Base-by-base conservation (phyloP, 2,329 filamentous ascomycete species). In the Stromatinia cepivora region DNA sequence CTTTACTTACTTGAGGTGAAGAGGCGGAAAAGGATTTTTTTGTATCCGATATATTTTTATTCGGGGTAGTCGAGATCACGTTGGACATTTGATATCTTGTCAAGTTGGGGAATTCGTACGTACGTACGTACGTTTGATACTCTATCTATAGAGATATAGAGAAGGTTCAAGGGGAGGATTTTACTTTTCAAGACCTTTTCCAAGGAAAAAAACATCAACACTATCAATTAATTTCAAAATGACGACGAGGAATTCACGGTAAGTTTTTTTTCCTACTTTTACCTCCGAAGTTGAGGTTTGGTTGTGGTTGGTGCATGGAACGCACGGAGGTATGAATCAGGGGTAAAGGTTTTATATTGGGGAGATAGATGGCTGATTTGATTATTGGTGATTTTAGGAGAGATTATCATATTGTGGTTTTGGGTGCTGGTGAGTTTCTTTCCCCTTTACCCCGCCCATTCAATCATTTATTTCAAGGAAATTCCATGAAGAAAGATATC, bases 371-470 rank as follows among this genome's bases (percentile, higher is more conserved):
- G 42, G 39, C 57, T 68, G 57, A 68, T 63, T 22, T 53, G 57
- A 25, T 63, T 22, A 45, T 62, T 62, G 45, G 20, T 66, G 22
- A 4, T 36, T 63, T 42, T 69, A 85, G 84, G 79, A 82, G 86
- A 79, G 87, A 89, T 80, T 89, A 89, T 78, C 86, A 88, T 77
- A 89, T 90, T 78, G 87, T 89, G 73, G 87, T 90, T 74, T 81
- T 90, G 73, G 87, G 87, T 76, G 86, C 87, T 76, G 87, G 85
- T 86, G 25, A 71, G 61, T 67, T 36, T 64, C 15, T 25, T 46
- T 36, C 65, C 28, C 36, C 15, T 68, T 63, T 63, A 56, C 39
- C 54, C 42, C 65, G 50, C 61, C 53, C n/a, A 20, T 10, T 64
- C 9, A 20, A 67, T 67, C 25, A 22, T 63, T 52, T 10, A 1